Conservation (phyloP, 768 basidiomycete species). For the Russula sp. region DNA sequence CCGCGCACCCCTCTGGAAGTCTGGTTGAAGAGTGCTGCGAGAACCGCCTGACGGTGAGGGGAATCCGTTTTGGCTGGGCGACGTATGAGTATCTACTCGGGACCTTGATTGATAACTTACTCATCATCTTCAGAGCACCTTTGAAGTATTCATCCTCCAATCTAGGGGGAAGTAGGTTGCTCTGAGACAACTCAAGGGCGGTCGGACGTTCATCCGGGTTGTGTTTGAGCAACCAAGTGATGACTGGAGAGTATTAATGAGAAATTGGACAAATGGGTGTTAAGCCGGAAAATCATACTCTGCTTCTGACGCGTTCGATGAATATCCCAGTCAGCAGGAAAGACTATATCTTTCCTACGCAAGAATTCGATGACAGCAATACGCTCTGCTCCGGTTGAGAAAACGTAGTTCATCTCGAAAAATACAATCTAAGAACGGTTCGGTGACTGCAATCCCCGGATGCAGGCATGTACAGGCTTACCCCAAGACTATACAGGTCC, state of each 20-base stretch:
- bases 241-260: constrained; percentile 48
- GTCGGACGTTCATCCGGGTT: constrained; percentile 74
- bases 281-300: constrained; percentile 46
- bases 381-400: constrained; percentile 80
- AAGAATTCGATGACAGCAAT: constrained; percentile 79
- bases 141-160: constrained; percentile 87
- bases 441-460: constrained; percentile 3
- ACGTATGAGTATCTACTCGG: neutral
- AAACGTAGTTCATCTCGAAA: constrained; percentile 92
- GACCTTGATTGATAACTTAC: constrained; percentile 40
- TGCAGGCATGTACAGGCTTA: constrained; percentile 40
- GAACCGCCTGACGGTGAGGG: constrained; percentile 72
- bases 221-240: constrained; percentile 77
- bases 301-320: constrained; percentile 60
- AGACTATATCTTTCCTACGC: constrained; percentile 66
- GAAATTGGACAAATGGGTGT: neutral
- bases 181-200: constrained; percentile 80
- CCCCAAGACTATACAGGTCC: constrained; percentile 93
- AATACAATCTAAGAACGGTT: constrained; percentile 70
- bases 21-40: constrained; percentile 76
- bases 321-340: constrained; percentile 73
- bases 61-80: constrained; percentile 71
- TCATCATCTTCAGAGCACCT: constrained; percentile 71
- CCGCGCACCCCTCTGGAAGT: constrained; percentile 60
- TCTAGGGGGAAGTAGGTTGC: constrained; percentile 67